Conservation (phyloP, 306 rosid genomes). For the Gynostemma pentaphyllum region DNA sequence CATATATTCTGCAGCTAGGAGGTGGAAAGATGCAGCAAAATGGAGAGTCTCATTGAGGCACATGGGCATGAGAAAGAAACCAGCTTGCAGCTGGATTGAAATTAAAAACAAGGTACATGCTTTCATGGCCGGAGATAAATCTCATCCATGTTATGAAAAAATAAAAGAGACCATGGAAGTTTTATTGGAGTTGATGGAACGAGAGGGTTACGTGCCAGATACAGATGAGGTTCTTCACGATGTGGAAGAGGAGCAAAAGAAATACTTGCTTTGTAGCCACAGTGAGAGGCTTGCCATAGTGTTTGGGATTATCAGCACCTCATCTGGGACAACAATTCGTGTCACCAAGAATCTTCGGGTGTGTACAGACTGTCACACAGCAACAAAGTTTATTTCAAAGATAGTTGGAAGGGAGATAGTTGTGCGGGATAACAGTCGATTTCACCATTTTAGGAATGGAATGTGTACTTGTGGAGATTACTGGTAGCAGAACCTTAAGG, state of each 20-base stretch:
- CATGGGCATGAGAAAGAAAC: slow-evolving; percentile 61
- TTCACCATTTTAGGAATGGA: slow-evolving; percentile 74
- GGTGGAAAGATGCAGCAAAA: slow-evolving; percentile 74
- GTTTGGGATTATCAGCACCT: slow-evolving; percentile 73
- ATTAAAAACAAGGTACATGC: slow-evolving; percentile 54
- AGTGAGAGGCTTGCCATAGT: slow-evolving; percentile 87
- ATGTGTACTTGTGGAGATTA: slow-evolving; percentile 57
- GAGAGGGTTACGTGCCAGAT: slow-evolving; percentile 53
- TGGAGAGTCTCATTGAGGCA: slow-evolving; percentile 49
- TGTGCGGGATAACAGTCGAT: slow-evolving; percentile 76
- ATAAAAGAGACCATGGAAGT: slow-evolving; percentile 44
- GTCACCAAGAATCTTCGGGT: slow-evolving; percentile 68
- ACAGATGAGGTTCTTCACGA: slow-evolving; percentile 62
- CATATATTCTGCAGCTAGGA: slow-evolving; percentile 52
- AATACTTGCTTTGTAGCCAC: slow-evolving; percentile 36
- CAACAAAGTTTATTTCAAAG: slow-evolving; percentile 58
- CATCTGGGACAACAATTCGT: slow-evolving; percentile 63
- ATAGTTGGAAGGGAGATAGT: slow-evolving; percentile 71
- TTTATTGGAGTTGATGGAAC: slow-evolving; percentile 68
- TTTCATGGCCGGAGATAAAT: slow-evolving; percentile 68
- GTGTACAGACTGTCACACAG: slow-evolving; percentile 67
- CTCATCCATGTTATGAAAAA: slow-evolving; percentile 52
- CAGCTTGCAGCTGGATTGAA: slow-evolving; percentile 93
- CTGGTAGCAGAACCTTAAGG: slow-evolving; percentile 20
- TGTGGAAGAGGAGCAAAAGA: slow-evolving; percentile 74